These are phyloP conservation scores for Crinitomyces ghanaensis DNA, from an alignment of 805 yeast species.

Conservation along the genomic window DNA sequence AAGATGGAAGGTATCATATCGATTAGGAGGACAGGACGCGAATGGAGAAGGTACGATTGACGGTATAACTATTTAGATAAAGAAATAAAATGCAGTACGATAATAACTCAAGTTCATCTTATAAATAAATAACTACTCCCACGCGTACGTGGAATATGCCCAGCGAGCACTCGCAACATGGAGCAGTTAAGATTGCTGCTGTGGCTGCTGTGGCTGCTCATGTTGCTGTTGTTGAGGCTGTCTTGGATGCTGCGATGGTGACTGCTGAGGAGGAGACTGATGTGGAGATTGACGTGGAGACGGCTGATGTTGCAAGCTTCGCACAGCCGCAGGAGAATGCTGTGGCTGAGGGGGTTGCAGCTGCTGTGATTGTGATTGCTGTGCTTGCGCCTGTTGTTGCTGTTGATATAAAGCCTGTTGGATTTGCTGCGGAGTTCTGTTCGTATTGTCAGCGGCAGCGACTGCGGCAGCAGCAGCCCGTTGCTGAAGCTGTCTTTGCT, in stretches of 20 bases:
- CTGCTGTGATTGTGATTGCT: not conserved
- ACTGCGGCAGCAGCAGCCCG: too few species aligned
- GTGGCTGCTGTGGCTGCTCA: conserved; percentile 8
- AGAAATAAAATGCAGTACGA: not conserved
- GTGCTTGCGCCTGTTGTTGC: conserved; percentile 4
- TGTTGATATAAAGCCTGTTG: conserved; percentile 1
- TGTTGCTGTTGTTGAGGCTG: conserved; percentile 6
- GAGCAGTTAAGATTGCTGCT: too few species aligned
- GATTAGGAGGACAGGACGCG: conserved; percentile 33
- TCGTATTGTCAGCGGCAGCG: conserved; percentile 2
- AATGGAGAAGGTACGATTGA: conserved; percentile 49
- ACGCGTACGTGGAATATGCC: too few species aligned
- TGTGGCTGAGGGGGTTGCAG: not conserved
- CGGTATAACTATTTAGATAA: conserved; percentile 10
- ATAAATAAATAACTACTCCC: not conserved
- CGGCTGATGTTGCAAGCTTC: conserved; percentile 3
- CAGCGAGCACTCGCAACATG: too few species aligned
- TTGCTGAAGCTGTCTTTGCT: conserved; percentile 17
- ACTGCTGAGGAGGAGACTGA: too few species aligned
- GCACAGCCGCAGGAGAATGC: conserved; percentile 3
- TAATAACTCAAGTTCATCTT: not conserved
- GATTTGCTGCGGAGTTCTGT: too few species aligned
- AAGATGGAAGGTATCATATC: conserved; percentile 62
- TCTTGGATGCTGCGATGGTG: too few species aligned
- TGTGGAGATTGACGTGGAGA: too few species aligned